phyloP scores from a whole-genome alignment of 139 green algal genomes.

The Desmodesmus armatus region DNA sequence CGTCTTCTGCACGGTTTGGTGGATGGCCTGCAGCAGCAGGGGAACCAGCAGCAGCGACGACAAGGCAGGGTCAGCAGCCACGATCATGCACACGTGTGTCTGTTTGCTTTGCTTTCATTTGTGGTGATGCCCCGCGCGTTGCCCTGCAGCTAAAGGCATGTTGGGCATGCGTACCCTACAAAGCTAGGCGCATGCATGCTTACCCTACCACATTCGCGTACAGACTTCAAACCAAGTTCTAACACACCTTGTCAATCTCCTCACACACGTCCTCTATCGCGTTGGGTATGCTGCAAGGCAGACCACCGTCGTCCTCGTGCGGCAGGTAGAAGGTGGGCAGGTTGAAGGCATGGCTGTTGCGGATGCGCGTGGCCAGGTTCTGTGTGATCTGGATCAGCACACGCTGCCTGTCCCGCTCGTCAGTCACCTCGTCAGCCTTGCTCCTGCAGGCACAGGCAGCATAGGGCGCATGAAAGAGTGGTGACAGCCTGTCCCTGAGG shows the following conservation, averaged over 20 bases:
- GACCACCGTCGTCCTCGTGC: constrained; percentile 54
- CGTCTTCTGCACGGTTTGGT: constrained; percentile 76
- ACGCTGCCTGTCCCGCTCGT: constrained; percentile 71
- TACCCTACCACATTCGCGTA: neutral
- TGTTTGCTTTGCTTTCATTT: too few relatives aligned
- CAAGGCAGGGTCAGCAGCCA: too few relatives aligned
- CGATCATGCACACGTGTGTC: too few relatives aligned
- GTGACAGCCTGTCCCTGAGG: neutral
- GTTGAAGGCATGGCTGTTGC: constrained; percentile 80
- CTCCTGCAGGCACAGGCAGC: constrained; percentile 49
- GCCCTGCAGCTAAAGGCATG: too few relatives aligned
- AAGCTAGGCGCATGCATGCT: too few relatives aligned
- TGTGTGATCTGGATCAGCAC: constrained; percentile 77
- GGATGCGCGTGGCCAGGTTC: constrained; percentile 67
- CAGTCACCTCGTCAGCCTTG: constrained; percentile 79
- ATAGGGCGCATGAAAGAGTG: neutral
- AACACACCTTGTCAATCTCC: constrained; percentile 69
- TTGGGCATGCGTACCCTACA: too few relatives aligned
- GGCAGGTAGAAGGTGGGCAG: constrained; percentile 75
- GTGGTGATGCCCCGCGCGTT: too few relatives aligned
- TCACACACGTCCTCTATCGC: constrained; percentile 76
- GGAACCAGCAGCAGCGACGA: too few relatives aligned
- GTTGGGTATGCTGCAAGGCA: constrained; percentile 72
- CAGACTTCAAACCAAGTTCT: neutral
- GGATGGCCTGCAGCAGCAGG: constrained; percentile 50